Evolutionary conservation across 2,329 filamentous ascomycete genomes (phyloP), one percentile per base, ranked within the genome.

Genomic region (Cytospora piceicola): DNA sequence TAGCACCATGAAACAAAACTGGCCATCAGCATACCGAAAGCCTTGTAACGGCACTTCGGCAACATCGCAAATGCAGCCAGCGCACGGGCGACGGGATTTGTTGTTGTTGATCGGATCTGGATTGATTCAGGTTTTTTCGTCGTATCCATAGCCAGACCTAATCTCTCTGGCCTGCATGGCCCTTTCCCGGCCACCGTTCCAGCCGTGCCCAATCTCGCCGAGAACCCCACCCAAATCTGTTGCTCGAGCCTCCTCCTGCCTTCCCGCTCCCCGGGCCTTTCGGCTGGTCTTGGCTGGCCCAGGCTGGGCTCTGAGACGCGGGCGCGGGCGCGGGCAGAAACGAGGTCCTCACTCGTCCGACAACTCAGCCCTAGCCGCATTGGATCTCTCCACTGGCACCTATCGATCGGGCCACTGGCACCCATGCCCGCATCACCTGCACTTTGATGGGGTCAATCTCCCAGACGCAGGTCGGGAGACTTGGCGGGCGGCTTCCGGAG

Each of bases 311-410:
- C 42, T 63, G 53, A 57, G 61, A 57, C 53, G 53, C 60, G 22
- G 42, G 42, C 53, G 52, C 60, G 22, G 39, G 39, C 52, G 46
- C 34, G 61, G n/a, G 24, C 55, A 42, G 46, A 49, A 63, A 56
- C 54, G 58, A 61, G 53, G 24, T n/a, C 36, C 15, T 30, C 42
- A 36, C 42, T 36, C 60, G 53, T 22, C 52, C 36, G 51, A 59
- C 30, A 17, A 32, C 52, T 54, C 64, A 58, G 58, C 59, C 64
- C 56, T 66, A 63, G 60, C 61, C 61, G 51, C 61, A 66, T 63
- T 54, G 60, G 60, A 54, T 53, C 53, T 42, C 39, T 63, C 60
- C 60, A 49, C 46, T 24, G 46, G 46, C 46, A 49, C 17, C 46
- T 49, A 49, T 49, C 46, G 46, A 49, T 49, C 46, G 46, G 46